Conservation (phyloP, 495 filamentous ascomycete species). For the Hypoxylon fuscum region DNA sequence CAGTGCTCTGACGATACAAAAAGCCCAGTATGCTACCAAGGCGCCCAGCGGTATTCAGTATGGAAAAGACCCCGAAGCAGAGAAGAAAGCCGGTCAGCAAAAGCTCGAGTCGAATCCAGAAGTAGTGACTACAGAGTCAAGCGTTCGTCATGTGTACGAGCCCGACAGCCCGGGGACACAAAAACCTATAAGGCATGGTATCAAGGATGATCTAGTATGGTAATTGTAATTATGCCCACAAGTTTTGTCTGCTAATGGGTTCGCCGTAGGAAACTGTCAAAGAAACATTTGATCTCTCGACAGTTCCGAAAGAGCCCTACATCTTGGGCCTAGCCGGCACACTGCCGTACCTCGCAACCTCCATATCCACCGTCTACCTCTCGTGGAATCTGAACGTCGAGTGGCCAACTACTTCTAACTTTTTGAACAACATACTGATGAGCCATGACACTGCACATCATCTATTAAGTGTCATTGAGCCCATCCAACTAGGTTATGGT, state of each 20-base stretch:
- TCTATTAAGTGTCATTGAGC: conserved; percentile 83
- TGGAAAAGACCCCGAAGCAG: conserved; percentile 60
- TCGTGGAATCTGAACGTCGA: conserved; percentile 81
- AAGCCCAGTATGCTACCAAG: conserved; percentile 42
- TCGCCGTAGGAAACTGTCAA: conserved; percentile 75
- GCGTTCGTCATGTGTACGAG: conserved; percentile 63
- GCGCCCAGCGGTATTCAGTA: conserved; percentile 44
- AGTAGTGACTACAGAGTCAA: conserved; percentile 65
- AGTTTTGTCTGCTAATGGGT: not conserved
- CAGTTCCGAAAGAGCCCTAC: conserved; percentile 83
- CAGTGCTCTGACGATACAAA: conserved; percentile 34
- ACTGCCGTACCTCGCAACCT: conserved; percentile 89
- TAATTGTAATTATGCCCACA: not conserved
- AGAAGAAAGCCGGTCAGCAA: conserved; percentile 58
- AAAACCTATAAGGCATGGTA: conserved; percentile 69
- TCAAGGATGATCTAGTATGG: conserved; percentile 80
- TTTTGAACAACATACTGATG: conserved; percentile 63
- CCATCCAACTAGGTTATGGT: conserved; percentile 91
- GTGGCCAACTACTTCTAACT: conserved; percentile 65
- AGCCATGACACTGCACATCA: conserved; percentile 75
- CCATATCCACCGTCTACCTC: conserved; percentile 84
- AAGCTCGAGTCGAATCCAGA: conserved; percentile 66
- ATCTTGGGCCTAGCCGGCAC: conserved; percentile 88
- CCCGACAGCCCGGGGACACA: conserved; percentile 45
- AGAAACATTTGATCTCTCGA: conserved; percentile 82